phyloP scores from a whole-genome alignment of 305 asterid species.

The Withania somnifera region DNA sequence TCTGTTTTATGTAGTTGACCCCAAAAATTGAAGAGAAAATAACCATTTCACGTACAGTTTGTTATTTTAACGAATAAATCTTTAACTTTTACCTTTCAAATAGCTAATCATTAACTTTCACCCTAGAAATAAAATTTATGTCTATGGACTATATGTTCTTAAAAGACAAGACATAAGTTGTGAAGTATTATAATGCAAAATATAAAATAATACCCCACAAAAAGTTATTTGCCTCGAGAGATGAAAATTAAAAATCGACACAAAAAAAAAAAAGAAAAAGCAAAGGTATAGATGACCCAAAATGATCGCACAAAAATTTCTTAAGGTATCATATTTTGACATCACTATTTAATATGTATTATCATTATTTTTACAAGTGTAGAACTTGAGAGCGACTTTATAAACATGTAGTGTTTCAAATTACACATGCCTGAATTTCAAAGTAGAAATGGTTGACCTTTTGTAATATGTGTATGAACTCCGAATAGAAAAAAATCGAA shows the following conservation, averaged over 20 bases:
- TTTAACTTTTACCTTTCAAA: no score
- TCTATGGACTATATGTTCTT: not conserved
- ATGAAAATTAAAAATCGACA: not conserved
- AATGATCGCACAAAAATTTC: not conserved
- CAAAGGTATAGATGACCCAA: not conserved
- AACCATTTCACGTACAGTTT: no score
- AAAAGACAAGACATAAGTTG: not conserved
- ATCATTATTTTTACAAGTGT: not conserved
- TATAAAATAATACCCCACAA: not conserved
- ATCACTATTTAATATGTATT: not conserved
- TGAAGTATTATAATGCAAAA: not conserved
- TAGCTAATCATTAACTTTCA: no score
- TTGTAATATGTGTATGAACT: not conserved
- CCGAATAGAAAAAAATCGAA: not conserved
- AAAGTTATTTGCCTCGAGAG: not conserved
- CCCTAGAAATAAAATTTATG: no score
- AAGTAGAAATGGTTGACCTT: not conserved
- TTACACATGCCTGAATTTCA: not conserved
- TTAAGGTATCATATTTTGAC: not conserved
- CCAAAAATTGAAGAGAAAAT: no score
- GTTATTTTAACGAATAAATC: no score
- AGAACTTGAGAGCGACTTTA: not conserved
- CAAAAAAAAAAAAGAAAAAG: no score
- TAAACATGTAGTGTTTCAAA: not conserved
- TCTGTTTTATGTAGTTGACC: no score